phyloP scores from a whole-genome alignment of 2,329 filamentous ascomycete genomes.

The Rosellinia necatrix region DNA sequence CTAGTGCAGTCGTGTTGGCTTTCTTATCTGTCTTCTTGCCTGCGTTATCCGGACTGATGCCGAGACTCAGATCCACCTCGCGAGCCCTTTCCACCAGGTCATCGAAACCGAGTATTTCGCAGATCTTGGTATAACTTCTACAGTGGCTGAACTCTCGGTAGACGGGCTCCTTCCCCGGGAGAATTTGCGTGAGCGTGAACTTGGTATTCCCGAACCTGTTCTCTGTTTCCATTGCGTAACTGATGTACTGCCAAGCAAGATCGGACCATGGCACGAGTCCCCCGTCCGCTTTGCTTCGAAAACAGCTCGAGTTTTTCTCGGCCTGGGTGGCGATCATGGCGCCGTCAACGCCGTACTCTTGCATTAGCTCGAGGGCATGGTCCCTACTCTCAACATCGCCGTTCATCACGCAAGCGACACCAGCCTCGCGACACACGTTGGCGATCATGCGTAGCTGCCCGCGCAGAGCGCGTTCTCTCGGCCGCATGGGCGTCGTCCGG shows the following conservation, averaged over 20 bases:
- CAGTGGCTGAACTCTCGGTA: conserved; percentile 66
- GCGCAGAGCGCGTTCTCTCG: conserved; percentile 83
- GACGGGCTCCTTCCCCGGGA: conserved; percentile 75
- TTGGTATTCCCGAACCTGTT: conserved; percentile 95
- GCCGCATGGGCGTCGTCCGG: conserved; percentile 93
- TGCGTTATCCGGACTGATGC: conserved; percentile 58
- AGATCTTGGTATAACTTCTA: conserved; percentile 73
- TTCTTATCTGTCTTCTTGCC: conserved; percentile 44
- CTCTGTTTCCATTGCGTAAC: conserved; percentile 72
- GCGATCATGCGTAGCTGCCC: conserved; percentile 85
- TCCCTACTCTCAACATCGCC: conserved; percentile 82
- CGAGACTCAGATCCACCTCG: conserved; percentile 67
- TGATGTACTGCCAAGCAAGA: conserved; percentile 76
- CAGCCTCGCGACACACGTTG: conserved; percentile 77
- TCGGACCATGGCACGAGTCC: conserved; percentile 76
- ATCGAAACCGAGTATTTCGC: conserved; percentile 67
- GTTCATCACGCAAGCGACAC: conserved; percentile 94
- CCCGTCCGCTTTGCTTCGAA: conserved; percentile 68
- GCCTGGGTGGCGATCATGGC: conserved; percentile 97
- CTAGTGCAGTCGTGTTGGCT: conserved; percentile 48
- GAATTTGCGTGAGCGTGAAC: conserved; percentile 81
- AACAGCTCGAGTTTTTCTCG: conserved; percentile 89
- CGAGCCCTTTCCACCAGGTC: conserved; percentile 67
- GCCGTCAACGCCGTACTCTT: conserved; percentile 84
- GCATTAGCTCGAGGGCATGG: conserved; percentile 71